Conservation (phyloP, 306 rosid species). For the Lathyrus aphaca region DNA sequence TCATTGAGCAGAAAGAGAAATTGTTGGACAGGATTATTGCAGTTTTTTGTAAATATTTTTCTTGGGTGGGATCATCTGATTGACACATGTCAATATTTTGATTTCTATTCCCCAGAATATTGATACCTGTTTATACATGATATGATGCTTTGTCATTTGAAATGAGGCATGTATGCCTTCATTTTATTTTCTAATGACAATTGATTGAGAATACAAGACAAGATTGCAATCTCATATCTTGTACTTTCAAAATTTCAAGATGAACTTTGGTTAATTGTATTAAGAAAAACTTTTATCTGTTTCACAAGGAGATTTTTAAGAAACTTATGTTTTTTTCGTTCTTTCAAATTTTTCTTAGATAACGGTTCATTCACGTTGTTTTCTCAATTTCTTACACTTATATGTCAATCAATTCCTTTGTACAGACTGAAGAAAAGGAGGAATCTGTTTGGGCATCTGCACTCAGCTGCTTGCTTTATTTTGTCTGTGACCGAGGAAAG, state of each 20-base stretch:
- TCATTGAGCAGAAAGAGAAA: slow-evolving; percentile 16
- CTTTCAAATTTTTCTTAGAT: slow-evolving; percentile 19
- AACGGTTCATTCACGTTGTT: slow-evolving; percentile 18
- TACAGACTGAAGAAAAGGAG: slow-evolving; percentile 87
- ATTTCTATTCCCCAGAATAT: not conserved
- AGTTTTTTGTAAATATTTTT: slow-evolving; percentile 25
- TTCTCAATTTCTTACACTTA: slow-evolving; percentile 26
- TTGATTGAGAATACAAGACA: slow-evolving; percentile 8
- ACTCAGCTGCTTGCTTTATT: slow-evolving; percentile 95
- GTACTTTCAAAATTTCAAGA: slow-evolving; percentile 16
- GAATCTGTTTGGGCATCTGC: slow-evolving; percentile 99
- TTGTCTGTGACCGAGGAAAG: slow-evolving; percentile 92
- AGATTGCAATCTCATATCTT: slow-evolving; percentile 9
- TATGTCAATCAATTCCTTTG: slow-evolving; percentile 28
- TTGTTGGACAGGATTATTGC: slow-evolving; percentile 25
- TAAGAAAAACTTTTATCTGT: not conserved
- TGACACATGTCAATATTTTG: slow-evolving; percentile 3
- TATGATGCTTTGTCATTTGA: slow-evolving; percentile 21
- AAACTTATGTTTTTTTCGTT: slow-evolving; percentile 1
- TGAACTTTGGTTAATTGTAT: slow-evolving; percentile 6
- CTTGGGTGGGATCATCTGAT: slow-evolving; percentile 34
- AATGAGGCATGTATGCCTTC: slow-evolving; percentile 11
- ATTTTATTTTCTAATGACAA: not conserved
- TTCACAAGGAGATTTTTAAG: slow-evolving; percentile 13
- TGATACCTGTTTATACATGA: slow-evolving; percentile 34